Conservation (phyloP, 768 basidiomycete genomes). For the Tulasnella sp. region DNA sequence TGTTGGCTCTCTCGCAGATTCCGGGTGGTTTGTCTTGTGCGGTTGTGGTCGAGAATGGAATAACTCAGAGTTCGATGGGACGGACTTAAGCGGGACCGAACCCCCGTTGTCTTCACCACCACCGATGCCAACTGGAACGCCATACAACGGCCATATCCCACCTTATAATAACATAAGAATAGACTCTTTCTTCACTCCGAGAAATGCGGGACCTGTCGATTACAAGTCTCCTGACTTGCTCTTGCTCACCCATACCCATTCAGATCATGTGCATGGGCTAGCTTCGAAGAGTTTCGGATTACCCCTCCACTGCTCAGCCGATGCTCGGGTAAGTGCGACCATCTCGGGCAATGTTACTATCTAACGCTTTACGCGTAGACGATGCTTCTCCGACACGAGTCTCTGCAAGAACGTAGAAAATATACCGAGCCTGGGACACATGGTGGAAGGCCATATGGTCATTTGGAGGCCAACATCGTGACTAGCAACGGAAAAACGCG, state of each 20-base stretch:
- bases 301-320: constrained; percentile 68
- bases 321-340: constrained; percentile 52
- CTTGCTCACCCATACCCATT: constrained; percentile 85
- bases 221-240: constrained; percentile 45
- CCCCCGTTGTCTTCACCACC: not conserved
- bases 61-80: too few relatives aligned
- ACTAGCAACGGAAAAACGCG: constrained; percentile 49
- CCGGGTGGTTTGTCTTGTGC: too few relatives aligned
- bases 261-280: constrained; percentile 80
- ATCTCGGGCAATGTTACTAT: too few relatives aligned
- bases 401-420: constrained; percentile 58
- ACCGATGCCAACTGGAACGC: constrained; percentile 70
- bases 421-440: constrained; percentile 49
- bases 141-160: constrained; percentile 66
- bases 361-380: constrained; percentile 34
- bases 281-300: constrained; percentile 69
- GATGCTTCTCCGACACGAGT: constrained; percentile 77
- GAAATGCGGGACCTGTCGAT: constrained; percentile 36
- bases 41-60: too few relatives aligned
- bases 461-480: constrained; percentile 57
- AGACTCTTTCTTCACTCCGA: constrained; percentile 63
- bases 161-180: constrained; percentile 79
- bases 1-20: too few relatives aligned
- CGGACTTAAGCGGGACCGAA: not conserved
- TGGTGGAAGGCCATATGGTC: constrained; percentile 57